A percentile compares a stretch with the other conserved stretches of the same genome.
These are phyloP conservation scores for Fonsecaea multimorphosa DNA, from an alignment of 2,329 filamentous ascomycete species.

Conservation along the genomic window DNA sequence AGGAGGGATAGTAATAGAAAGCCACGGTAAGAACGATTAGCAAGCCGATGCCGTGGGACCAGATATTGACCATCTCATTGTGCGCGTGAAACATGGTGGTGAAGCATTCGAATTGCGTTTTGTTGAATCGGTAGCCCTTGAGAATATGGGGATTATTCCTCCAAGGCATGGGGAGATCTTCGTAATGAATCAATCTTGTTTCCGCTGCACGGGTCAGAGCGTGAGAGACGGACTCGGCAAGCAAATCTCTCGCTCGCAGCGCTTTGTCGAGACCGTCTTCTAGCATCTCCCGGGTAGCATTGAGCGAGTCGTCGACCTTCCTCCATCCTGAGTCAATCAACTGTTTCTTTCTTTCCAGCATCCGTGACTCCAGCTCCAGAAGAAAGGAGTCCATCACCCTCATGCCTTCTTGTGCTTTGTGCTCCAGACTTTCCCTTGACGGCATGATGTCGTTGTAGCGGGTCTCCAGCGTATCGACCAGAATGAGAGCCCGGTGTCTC, in stretches of 20 bases:
- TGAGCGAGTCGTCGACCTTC: constrained; percentile 79
- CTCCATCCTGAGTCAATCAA: constrained; percentile 80
- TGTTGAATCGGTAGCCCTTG: constrained; percentile 89
- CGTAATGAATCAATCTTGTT: constrained; percentile 82
- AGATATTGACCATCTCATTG: constrained; percentile 97
- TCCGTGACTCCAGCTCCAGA: constrained; percentile 80
- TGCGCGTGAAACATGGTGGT: constrained; percentile 81
- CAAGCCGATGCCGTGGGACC: constrained; percentile 92
- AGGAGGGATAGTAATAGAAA: constrained; percentile 94
- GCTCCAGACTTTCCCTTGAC: constrained; percentile 84
- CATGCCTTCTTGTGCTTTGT: constrained; percentile 88
- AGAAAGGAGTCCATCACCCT: constrained; percentile 85
- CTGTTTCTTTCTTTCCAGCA: constrained; percentile 78
- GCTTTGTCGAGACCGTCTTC: constrained; percentile 83
- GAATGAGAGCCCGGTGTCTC: constrained; percentile 78
- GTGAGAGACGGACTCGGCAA: constrained; percentile 83
- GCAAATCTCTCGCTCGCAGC: constrained; percentile 76
- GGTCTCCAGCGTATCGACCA: constrained; percentile 89
- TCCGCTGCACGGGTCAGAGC: constrained; percentile 78
- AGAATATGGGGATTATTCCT: constrained; percentile 92
- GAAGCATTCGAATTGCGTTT: constrained; percentile 88
- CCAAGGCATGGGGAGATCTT: constrained; percentile 91
- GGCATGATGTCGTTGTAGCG: constrained; percentile 85
- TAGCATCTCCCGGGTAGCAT: constrained; percentile 74
- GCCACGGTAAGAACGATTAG: constrained; percentile 84